Evolutionary conservation across 2,329 filamentous ascomycete species (phyloP), one percentile per base, ranked within the genome.

Genomic region (Scopulariopsis brevicaulis): DNA sequence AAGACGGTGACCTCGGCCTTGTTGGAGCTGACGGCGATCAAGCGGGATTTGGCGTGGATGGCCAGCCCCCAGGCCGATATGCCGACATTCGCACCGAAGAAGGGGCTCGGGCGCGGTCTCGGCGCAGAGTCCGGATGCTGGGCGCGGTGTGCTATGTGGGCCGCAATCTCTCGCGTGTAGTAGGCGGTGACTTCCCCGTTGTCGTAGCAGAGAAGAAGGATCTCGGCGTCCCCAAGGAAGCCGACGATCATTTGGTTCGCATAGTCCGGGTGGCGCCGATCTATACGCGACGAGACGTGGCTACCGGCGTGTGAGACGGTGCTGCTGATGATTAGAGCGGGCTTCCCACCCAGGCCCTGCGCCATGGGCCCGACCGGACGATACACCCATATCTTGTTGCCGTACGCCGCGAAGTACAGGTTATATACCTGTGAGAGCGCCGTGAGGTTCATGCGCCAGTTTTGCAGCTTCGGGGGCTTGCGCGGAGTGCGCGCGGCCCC

Each of bases 21-120:
- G 67, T 99, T 99, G 0, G 89, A 85, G 64, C 88, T 89, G 46
- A 95, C 86, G 0, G 93, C 94, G 61, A 99, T 87, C 61, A 96
- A 75, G 0, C 92, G 84, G n/a, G 89, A 90, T 61, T 85, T 75
- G 61, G 83, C 79, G 68, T 97, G 93, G 12, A 96, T 79, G 8
- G 90, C 87, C 54, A 96, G 71, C 0, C 93, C 94, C 94, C 94
- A 99, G 2, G 92, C 93, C 60, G 89, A 93, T 25, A 72, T 74
- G 1, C 82, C 82, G 2, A 96, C 90, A 66, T 88, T 91, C 43
- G 87, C 81, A 59, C 84, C 82, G 59, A 96, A 89, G 66, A 96
- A 89, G 0, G 74, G 74, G 58, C 63, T 65, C 60, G 74, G 63
- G 4, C 59, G 51, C 22, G 59, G 48, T 46, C 35, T 22, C 53